Evolutionary conservation across 1,284 basidiomycete species (phyloP).

Genomic region (Leccinum variabile): DNA sequence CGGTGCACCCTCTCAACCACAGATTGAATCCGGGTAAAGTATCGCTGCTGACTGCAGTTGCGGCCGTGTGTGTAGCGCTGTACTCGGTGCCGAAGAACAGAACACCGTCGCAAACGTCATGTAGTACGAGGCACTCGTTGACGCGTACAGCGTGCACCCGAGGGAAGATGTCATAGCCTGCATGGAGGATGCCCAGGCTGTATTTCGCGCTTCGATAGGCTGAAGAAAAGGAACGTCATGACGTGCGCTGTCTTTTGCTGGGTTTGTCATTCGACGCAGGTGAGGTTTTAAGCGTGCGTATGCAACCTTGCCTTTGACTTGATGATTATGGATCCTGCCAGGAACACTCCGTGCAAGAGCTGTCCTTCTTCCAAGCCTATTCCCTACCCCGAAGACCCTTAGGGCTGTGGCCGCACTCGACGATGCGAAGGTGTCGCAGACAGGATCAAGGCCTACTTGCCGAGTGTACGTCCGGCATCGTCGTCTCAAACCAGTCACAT

Average conservation of each 20-base stretch:
- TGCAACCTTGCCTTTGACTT: not conserved
- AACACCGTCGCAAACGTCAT: slow-evolving; percentile 6
- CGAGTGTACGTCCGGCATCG: not conserved
- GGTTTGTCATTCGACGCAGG: slow-evolving; percentile 36
- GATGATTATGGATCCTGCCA: slow-evolving; percentile 6
- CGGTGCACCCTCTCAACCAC: not conserved
- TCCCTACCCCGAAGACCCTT: slow-evolving; percentile 17
- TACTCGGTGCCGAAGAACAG: slow-evolving; percentile 9
- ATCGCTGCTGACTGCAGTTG: slow-evolving; percentile 26
- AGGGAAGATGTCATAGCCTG: slow-evolving; percentile 22
- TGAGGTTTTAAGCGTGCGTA: not conserved
- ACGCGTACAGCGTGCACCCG: slow-evolving; percentile 9
- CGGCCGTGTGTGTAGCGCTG: slow-evolving; percentile 26
- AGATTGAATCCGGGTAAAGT: slow-evolving; percentile 29
- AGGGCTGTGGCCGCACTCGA: slow-evolving; percentile 25
- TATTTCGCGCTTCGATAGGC: slow-evolving; percentile 14
- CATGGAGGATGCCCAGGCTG: slow-evolving; percentile 31
- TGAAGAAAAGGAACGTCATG: slow-evolving; percentile 20
- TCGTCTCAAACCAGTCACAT: not conserved
- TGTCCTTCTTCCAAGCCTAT: slow-evolving; percentile 20
- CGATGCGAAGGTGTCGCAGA: slow-evolving; percentile 29
- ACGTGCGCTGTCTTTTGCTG: slow-evolving; percentile 30
- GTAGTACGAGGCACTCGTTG: slow-evolving; percentile 21
- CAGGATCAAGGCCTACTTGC: slow-evolving; percentile 21
- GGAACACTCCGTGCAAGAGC: slow-evolving; percentile 27